Base-by-base conservation (phyloP, 1,284 basidiomycete species). In the Erythrobasidium hasegawianum region DNA sequence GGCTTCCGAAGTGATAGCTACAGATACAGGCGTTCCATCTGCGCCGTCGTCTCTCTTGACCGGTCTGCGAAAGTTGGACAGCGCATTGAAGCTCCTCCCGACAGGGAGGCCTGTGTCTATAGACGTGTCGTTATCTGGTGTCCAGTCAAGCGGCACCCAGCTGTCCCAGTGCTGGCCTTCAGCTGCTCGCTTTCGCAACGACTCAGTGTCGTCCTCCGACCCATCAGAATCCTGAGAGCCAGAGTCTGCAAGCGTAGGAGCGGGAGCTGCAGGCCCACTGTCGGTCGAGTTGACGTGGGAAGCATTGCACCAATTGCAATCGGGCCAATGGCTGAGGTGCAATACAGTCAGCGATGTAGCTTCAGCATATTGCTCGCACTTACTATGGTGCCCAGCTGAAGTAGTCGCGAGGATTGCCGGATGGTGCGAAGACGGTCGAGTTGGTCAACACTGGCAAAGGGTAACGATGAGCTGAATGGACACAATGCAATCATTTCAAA, bases 311-410 rank as follows among this genome's bases (percentile, higher is more conserved):
- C 50, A 53, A 20, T 53, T 53, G 50, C 50, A 53, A 20, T 53
- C 26, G 8, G 50, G 50, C 50, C 50, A 53, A 16, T 53, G 50
- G 26, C 50, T 53, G 50, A n/a, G n/a, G n/a, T n/a, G 9, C 3
- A 16, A 8, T 3, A n/a, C 7, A 5, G 16, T 29, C 50, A 20
- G 9, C 4, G 2, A 29, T 53, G n/a, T n/a, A n/a, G n/a, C n/a
- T n/a, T n/a, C n/a, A n/a, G n/a, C n/a, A n/a, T n/a, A n/a, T n/a
- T n/a, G n/a, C n/a, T n/a, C 22, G 5, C 14, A 29, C 50, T 53
- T 8, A 53, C 50, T 53, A 53, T 9, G 50, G 50, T 20, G 50
- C 50, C 50, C 50, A 53, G 50, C 50, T 53, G 50, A 53, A 53
- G 26, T 53, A 53, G 50, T 53, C 50, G 8, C 50, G 22, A 20